Evolutionary conservation across 352 stramenopile genomes (phyloP).

Genomic region (Phytopythium sindhum): DNA sequence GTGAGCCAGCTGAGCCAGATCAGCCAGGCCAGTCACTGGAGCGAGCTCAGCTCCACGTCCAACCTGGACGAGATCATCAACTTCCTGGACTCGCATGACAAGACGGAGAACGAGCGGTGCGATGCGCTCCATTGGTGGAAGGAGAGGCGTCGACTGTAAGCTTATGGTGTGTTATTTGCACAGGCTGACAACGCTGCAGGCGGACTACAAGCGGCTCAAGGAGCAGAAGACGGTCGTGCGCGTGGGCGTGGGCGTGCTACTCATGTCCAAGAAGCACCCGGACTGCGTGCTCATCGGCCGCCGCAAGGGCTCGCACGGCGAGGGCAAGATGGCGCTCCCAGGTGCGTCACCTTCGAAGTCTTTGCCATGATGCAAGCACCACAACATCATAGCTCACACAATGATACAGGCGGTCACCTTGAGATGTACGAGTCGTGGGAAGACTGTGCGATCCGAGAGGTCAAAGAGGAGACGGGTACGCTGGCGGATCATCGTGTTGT

Average conservation of each 20-base stretch:
- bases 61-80: slow-evolving; percentile 85
- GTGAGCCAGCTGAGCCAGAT: slow-evolving; percentile 71
- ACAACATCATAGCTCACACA: too few species aligned
- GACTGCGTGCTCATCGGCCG: slow-evolving; percentile 68
- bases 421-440: slow-evolving; percentile 84
- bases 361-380: too few species aligned
- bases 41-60: slow-evolving; percentile 77
- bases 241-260: slow-evolving; percentile 73
- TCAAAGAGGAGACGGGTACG: slow-evolving; percentile 80
- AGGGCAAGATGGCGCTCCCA: slow-evolving; percentile 71
- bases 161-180: neutral
- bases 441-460: slow-evolving; percentile 71
- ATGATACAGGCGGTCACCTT: slow-evolving; percentile 47
- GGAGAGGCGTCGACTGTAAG: neutral
- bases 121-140: neutral
- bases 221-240: slow-evolving; percentile 57
- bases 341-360: slow-evolving; percentile 15
- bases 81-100: slow-evolving; percentile 80
- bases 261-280: slow-evolving; percentile 62
- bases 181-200: slow-evolving; percentile 50
- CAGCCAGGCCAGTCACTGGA: slow-evolving; percentile 76
- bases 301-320: slow-evolving; percentile 73
- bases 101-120: slow-evolving; percentile 56
- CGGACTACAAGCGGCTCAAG: slow-evolving; percentile 61
- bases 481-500: slow-evolving; percentile 2